These are phyloP conservation scores for Lentinula boryana DNA, from an alignment of 768 basidiomycete genomes.

Conservation along the genomic window DNA sequence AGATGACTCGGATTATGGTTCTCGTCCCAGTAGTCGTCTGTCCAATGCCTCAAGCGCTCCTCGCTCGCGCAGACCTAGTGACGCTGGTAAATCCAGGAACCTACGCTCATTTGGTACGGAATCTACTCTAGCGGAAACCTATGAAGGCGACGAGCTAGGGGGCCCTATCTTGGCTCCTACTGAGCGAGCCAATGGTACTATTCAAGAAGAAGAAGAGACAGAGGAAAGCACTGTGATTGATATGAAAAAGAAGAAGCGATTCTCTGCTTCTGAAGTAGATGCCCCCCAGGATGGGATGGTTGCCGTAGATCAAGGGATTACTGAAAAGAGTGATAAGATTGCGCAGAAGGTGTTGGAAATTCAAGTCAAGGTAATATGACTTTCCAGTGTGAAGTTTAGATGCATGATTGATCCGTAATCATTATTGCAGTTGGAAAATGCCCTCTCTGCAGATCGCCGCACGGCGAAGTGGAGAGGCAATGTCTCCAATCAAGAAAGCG, in stretches of 20 bases:
- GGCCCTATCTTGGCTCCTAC: slow-evolving; percentile 24
- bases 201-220: slow-evolving; percentile 43
- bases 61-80: slow-evolving; percentile 56
- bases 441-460: slow-evolving; percentile 57
- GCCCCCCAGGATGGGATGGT: slow-evolving; percentile 70
- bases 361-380: slow-evolving; percentile 74
- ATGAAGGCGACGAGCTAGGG: slow-evolving; percentile 38
- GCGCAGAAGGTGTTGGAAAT: slow-evolving; percentile 85
- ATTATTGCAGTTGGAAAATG: slow-evolving; percentile 60
- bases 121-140: slow-evolving; percentile 71
- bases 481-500: slow-evolving; percentile 39
- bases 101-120: slow-evolving; percentile 75
- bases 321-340: slow-evolving; percentile 79
- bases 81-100: slow-evolving; percentile 45
- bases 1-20: slow-evolving; percentile 70
- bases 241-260: slow-evolving; percentile 58
- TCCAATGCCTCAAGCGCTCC: slow-evolving; percentile 50
- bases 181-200: slow-evolving; percentile 45
- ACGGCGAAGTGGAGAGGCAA: slow-evolving; percentile 32
- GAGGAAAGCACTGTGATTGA: slow-evolving; percentile 16
- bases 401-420: slow-evolving; percentile 7
- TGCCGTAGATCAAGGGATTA: slow-evolving; percentile 85
- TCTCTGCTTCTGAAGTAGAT: slow-evolving; percentile 67
- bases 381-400: neutral
- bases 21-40: slow-evolving; percentile 59